Base-by-base conservation (phyloP, 768 basidiomycete species). In the Pleurotus tuoliensis region DNA sequence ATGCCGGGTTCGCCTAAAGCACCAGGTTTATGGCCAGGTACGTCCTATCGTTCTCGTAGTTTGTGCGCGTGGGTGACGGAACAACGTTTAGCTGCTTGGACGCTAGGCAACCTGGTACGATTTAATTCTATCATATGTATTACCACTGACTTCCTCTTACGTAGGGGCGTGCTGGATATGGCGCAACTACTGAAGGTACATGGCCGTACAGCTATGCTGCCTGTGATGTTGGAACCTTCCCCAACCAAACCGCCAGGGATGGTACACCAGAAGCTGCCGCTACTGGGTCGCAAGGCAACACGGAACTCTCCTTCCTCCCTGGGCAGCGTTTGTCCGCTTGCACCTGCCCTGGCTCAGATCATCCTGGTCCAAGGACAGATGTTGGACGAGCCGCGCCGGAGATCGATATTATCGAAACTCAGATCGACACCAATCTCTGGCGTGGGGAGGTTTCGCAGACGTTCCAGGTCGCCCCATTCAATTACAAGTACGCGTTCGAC, bases 381-480 rank as follows among this genome's bases (percentile, higher is more conserved):
- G 74, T 72, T 13, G 92, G 92, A 15, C 84, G 95, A 51, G 84
- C 84, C 30, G 91, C 88, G 1, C 95, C 96, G 1, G 96, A 98
- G 75, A 93, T 98, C 62, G 95, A 98, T 70, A 79, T 98, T 58
- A 66, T 96, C 57, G 95, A 98, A 74, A 85, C 92, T 0, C 88
- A 94, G 68, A 80, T 88, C 56, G 70, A 93, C 62, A 62, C 77
- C 2, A 58, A 52, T 55, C 57, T 70, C 3, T 78, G 81, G 62
- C 63, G 72, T 66, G 90, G 82, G 41, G 75, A 87, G 62, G 88
- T 87, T 1, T 92, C 91, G 1, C 94, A 95, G 71, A 88, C 85
- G 62, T 81, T 81, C 65, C 93, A 95, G 70, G 67, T 79, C 39
- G 92, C 91, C 8, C 92, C 92, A 8, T 94, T 86, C 74, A 84